Evolutionary conservation across 805 yeast species (phyloP).

Genomic region (Wickerhamomyces silvicola): DNA sequence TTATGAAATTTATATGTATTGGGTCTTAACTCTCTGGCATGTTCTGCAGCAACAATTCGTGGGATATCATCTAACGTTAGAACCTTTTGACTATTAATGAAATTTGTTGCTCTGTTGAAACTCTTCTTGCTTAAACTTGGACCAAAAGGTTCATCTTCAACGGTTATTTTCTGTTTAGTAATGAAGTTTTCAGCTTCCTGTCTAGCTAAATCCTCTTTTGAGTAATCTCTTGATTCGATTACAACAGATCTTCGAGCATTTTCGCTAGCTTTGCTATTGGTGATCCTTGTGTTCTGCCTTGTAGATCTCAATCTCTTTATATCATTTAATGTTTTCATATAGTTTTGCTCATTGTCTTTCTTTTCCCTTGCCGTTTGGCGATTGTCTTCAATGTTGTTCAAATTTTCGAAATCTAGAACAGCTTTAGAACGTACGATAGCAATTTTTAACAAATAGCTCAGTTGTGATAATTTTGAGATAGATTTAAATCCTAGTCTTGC

Average conservation of each 20-base stretch:
- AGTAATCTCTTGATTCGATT: constrained; percentile 31
- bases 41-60: constrained; percentile 93
- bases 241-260: constrained; percentile 64
- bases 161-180: constrained; percentile 21
- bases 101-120: constrained; percentile 61
- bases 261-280: constrained; percentile 43
- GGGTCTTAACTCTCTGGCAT: constrained; percentile 88
- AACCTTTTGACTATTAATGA: constrained; percentile 74
- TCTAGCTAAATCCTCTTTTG: constrained; percentile 4
- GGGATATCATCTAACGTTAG: constrained; percentile 95
- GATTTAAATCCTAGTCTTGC: constrained; percentile 47
- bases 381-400: constrained; percentile 6
- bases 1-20: constrained; percentile 85
- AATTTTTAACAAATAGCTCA: constrained; percentile 70
- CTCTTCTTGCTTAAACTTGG: constrained; percentile 49
- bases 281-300: constrained; percentile 56
- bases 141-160: constrained; percentile 30
- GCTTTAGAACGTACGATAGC: constrained; percentile 71
- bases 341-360: constrained; percentile 38
- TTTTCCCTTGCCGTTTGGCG: constrained; percentile 10
- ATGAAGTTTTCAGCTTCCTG: constrained; percentile 13
- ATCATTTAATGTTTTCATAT: constrained; percentile 65
- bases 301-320: constrained; percentile 70
- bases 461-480: constrained; percentile 68
- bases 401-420: constrained; percentile 41